phyloP scores from a whole-genome alignment of 1,284 basidiomycete species.

The Microbotryum lychnidis-dioicae region DNA sequence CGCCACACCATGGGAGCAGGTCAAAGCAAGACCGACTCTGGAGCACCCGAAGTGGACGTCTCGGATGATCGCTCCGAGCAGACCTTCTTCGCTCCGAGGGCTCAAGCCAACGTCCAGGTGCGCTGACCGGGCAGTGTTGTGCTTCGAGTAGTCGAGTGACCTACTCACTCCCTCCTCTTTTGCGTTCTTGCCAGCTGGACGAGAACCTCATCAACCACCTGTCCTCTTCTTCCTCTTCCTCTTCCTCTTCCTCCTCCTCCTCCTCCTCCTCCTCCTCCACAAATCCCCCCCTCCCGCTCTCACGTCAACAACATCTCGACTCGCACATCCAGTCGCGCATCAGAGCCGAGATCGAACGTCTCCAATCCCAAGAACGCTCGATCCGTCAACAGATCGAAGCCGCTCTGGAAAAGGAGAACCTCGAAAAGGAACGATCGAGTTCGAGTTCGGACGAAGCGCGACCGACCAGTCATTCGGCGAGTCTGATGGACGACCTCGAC shows the following conservation, averaged over 20 bases:
- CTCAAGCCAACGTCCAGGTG: no score
- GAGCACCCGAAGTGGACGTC: neutral
- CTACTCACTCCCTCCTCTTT: no score
- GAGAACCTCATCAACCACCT: constrained; percentile 28
- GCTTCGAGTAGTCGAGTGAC: no score
- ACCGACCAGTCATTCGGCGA: constrained; percentile 17
- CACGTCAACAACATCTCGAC: constrained; percentile 34
- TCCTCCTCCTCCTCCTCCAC: constrained; percentile 9
- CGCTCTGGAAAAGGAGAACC: constrained; percentile 36
- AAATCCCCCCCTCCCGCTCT: constrained; percentile 18
- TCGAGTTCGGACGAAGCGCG: neutral
- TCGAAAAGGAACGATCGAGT: constrained; percentile 27
- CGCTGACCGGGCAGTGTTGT: no score
- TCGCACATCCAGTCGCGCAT: constrained; percentile 34
- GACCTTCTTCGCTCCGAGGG: neutral
- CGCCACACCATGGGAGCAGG: neutral
- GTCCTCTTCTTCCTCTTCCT: constrained; percentile 4
- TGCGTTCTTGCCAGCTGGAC: constrained; percentile 14
- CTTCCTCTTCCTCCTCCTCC: constrained; percentile 11
- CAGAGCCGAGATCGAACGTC: constrained; percentile 26
- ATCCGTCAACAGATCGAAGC: constrained; percentile 32
- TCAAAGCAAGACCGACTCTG: neutral
- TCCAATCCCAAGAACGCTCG: constrained; percentile 30
- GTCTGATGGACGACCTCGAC: constrained; percentile 25
- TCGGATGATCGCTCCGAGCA: neutral